Conservation (phyloP, 2,329 filamentous ascomycete species). For the Phaeosphaeria sp. region DNA sequence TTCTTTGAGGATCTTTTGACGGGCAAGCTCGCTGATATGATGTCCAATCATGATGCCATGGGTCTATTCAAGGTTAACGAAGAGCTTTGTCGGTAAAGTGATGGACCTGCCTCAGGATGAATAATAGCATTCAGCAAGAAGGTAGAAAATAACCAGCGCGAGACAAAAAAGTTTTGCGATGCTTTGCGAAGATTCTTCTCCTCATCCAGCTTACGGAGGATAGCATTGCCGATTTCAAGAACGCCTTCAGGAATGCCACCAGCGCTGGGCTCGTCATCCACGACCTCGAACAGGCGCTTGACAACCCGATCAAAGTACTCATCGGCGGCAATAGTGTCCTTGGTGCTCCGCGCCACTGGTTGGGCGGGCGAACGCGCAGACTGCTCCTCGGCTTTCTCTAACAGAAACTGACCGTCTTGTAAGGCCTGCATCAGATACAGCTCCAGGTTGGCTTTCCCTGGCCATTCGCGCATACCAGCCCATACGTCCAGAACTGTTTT, state of each 20-base stretch:
- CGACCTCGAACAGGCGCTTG: constrained; percentile 79
- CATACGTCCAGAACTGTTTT: constrained; percentile 86
- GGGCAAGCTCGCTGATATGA: constrained; percentile 88
- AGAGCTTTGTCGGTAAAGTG: constrained; percentile 12
- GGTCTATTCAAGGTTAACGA: constrained; percentile 54
- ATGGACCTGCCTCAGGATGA: constrained; percentile 75
- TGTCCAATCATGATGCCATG: constrained; percentile 79
- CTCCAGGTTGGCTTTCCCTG: constrained; percentile 86
- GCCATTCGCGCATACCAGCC: constrained; percentile 87
- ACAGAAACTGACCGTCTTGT: constrained; percentile 87
- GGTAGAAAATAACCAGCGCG: constrained; percentile 89
- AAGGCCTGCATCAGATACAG: constrained; percentile 94
- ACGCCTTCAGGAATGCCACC: constrained; percentile 87
- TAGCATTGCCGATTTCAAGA: constrained; percentile 82
- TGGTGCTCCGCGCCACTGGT: constrained; percentile 73
- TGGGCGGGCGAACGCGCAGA: constrained; percentile 71
- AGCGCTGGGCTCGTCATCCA: constrained; percentile 78
- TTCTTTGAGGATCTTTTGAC: constrained; percentile 75
- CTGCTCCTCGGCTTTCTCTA: constrained; percentile 84
- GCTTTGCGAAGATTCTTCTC: constrained; percentile 70
- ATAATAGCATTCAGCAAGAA: constrained; percentile 85
- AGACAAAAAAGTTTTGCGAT: constrained; percentile 83
- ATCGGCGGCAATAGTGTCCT: constrained; percentile 82
- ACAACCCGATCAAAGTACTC: constrained; percentile 88
- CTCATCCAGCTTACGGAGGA: constrained; percentile 75